These are phyloP conservation scores for Sanguinoderma infundibulare DNA, from an alignment of 1,284 basidiomycete species.

Conservation along the genomic window DNA sequence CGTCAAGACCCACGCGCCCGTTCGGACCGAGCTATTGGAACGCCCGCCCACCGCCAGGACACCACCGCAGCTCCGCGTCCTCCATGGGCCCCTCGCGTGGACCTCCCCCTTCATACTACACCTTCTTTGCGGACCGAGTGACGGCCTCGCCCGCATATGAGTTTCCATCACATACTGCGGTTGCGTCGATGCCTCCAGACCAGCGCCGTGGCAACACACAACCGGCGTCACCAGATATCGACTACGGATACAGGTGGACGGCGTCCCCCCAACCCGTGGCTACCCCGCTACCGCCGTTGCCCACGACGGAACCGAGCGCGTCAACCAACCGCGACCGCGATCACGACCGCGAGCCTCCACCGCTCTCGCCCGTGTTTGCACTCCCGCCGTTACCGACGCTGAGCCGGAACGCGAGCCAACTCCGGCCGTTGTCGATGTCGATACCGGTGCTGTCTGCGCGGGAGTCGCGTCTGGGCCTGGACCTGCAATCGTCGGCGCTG, in stretches of 20 bases:
- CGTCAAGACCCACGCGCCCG: slow-evolving; percentile 39
- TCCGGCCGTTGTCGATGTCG: slow-evolving; percentile 17
- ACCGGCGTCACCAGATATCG: slow-evolving; percentile 18
- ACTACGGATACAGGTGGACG: slow-evolving; percentile 30
- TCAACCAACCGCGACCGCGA: slow-evolving; percentile 4
- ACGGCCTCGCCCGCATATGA: slow-evolving; percentile 39
- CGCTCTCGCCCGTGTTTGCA: slow-evolving; percentile 19
- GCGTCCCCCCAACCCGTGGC: slow-evolving; percentile 25
- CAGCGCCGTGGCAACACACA: slow-evolving; percentile 13
- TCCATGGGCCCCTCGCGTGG: slow-evolving; percentile 10
- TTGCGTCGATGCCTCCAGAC: not conserved
- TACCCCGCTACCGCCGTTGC: slow-evolving; percentile 8
- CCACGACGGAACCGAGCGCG: not conserved
- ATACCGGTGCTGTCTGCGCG: slow-evolving; percentile 7
- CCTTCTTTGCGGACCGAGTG: slow-evolving; percentile 51
- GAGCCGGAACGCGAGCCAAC: slow-evolving; percentile 13
- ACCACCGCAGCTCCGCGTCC: slow-evolving; percentile 20
- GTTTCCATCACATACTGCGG: slow-evolving; percentile 21
- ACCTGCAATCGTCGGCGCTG: slow-evolving; percentile 9
- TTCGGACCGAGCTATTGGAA: slow-evolving; percentile 52
- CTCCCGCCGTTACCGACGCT: slow-evolving; percentile 20
- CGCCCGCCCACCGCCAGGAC: slow-evolving; percentile 26
- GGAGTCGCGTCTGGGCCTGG: slow-evolving; percentile 17
- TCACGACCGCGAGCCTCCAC: no score
- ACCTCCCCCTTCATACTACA: slow-evolving; percentile 41